These are phyloP conservation scores for Sistotremastrum suecicum DNA, from an alignment of 768 basidiomycete species.

Conservation along the genomic window DNA sequence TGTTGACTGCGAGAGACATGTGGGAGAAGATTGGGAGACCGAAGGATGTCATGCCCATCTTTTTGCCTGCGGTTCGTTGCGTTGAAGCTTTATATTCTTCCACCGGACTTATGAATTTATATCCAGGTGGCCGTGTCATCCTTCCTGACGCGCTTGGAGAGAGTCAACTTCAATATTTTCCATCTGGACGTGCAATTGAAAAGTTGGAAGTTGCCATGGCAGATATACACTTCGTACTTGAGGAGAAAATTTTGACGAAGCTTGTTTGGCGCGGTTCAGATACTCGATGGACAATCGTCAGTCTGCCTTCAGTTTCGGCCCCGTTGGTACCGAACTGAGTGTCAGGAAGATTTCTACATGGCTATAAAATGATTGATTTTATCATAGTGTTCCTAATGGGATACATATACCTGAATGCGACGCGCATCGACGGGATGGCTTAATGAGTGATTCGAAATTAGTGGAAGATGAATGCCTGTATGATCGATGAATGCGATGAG, in stretches of 20 bases:
- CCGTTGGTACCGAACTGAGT: not conserved
- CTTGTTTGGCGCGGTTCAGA: not conserved
- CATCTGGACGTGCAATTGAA: slow-evolving; percentile 43
- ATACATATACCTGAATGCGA: not conserved
- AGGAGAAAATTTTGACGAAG: slow-evolving; percentile 20
- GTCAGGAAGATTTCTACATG: too few species aligned
- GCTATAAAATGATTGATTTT: too few species aligned
- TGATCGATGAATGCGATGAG: too few species aligned
- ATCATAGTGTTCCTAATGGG: too few species aligned
- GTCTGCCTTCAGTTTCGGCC: not conserved
- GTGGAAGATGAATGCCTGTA: too few species aligned
- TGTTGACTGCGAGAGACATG: slow-evolving; percentile 61
- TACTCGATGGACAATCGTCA: not conserved
- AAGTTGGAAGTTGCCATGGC: slow-evolving; percentile 71
- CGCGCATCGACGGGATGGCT: not conserved
- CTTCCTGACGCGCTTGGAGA: slow-evolving; percentile 54
- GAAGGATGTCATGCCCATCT: slow-evolving; percentile 48
- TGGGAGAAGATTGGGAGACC: slow-evolving; percentile 39
- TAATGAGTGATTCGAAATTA: too few species aligned
- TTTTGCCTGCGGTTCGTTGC: slow-evolving; percentile 43
- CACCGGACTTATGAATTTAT: slow-evolving; percentile 2
- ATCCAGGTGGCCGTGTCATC: slow-evolving; percentile 50
- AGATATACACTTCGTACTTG: slow-evolving; percentile 44
- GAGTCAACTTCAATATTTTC: slow-evolving; percentile 59
- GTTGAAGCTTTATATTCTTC: not conserved